Evolutionary conservation across 345 rosid genomes (phyloP), one percentile per base, ranked within the genome.

Genomic region (Noccaea caerulescens): DNA sequence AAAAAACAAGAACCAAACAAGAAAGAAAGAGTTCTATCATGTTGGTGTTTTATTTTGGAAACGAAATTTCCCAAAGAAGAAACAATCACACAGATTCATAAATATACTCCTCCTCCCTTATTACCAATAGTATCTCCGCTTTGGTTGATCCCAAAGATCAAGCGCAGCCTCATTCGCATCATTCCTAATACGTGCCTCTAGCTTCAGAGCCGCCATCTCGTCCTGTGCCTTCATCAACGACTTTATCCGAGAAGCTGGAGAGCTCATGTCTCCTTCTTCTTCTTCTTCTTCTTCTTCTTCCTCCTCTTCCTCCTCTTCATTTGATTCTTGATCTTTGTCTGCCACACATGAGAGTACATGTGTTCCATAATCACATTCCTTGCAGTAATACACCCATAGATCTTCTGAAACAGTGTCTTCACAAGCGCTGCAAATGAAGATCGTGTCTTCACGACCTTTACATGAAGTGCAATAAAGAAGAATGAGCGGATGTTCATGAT

Each of bases 301-400:
- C 10, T 38, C 42, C 2, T 38, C 11, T 37, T 25, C 14, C 1
- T 55, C 25, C 4, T 14, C 10, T 6, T 9, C 30, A 11, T 66
- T 25, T 39, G 44, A 30, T 43, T 38, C 69, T 12, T 65, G 43
- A 2, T 71, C 69, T 52, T 71, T 54, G 20, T 63, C 33, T 12
- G 36, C 69, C 63, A 11, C 12, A 13, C 76, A 72, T 20, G 76
- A 63, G 45, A 54, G 38, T 11, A 72, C 76, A 53, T 72, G 69
- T 6, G 68, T 60, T 10, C 66, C 76, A 43, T 53, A 72, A 36
- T 72, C 76, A n/a, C 76, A 63, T 44, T 63, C 56, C 14, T 54
- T 25, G 13, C 76, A 72, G 10, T 72, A 36, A 55, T 63, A 72
- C 27, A 72, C 76, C 76, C 76, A 72, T 25, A 53, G 46, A 72